Evolutionary conservation across 148 eudicot genomes (phyloP).

Genomic region (Cornus kousa): DNA sequence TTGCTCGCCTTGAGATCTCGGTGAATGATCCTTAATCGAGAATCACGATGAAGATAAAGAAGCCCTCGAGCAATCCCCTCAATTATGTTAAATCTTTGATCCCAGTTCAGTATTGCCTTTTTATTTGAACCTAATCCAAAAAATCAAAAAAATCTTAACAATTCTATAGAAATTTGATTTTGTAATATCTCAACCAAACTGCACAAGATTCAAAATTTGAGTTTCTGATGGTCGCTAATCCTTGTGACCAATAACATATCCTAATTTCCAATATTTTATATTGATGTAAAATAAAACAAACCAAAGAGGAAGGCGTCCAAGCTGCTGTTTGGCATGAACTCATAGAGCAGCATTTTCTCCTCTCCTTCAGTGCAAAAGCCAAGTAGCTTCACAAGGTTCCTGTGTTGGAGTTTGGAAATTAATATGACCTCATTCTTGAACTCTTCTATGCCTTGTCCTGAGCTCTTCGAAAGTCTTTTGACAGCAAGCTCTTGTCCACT

Average conservation of each 20-base stretch:
- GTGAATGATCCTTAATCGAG: background rate
- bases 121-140: background rate
- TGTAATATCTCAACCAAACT: too few species aligned
- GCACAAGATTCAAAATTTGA: too few species aligned
- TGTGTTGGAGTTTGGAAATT: conserved; percentile 9
- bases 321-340: background rate
- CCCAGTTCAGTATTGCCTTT: background rate
- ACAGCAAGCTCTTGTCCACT: conserved; percentile 3
- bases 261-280: too few species aligned
- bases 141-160: too few species aligned
- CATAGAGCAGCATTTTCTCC: background rate
- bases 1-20: background rate
- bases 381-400: conserved; percentile 7
- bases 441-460: background rate
- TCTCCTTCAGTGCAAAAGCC: conserved; percentile 2
- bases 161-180: too few species aligned
- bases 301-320: background rate
- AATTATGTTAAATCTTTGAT: background rate
- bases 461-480: conserved; percentile 3
- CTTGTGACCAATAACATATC: too few species aligned
- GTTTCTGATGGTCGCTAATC: too few species aligned
- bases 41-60: background rate
- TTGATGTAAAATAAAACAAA: background rate
- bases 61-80: background rate
- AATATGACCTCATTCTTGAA: background rate